Base-by-base conservation (phyloP, 2,329 filamentous ascomycete species). In the Ascochyta lentis region DNA sequence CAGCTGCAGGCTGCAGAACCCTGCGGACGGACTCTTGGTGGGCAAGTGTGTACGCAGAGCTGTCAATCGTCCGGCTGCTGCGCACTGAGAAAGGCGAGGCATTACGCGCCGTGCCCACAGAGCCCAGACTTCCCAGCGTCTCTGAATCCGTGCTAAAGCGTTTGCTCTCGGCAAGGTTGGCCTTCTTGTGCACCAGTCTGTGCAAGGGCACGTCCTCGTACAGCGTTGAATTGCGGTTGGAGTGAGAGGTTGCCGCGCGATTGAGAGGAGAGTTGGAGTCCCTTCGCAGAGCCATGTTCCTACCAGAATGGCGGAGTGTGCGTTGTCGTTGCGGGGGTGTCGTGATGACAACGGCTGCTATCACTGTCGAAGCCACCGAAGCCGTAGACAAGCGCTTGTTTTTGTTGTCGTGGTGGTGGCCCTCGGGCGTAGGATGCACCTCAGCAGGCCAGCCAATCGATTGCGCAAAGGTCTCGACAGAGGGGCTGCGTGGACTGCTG, bases 281-380 rank as follows among this genome's bases (percentile, higher is more conserved):
- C 46, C 78, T 79, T 19, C 80, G 79, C 33, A 84, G 72, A 3
- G 83, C 83, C 52, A 78, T 69, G 56, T 82, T 82, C 69, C 81
- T 85, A 41, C 79, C 80, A 6, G 79, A 80, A 65, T 86, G 84
- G 46, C 84, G 80, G 46, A 86, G 70, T 1, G 77, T 80, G 24
- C 66, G 71, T 48, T 70, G 76, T 34, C 77, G 72, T 56, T 76
- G 78, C 35, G 77, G 80, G 4, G 81, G 79, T 15, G 78, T 78
- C 16, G 82, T 77, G 40, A 85, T 78, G 27, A 86, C 82, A 65
- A 83, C 77, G 12, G 81, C 84, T 71, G 84, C 77, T 7, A 79
- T 82, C 15, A 86, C 76, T 0, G 83, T 84, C 6, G 84, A 86
- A 10, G 79, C 77, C 22, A 79, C 78, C 3, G 84, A 86, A 3